Percentiles rank a stretch among this genome's conserved stretches.
These are phyloP conservation scores for Apostasia ramifera DNA, from an alignment of 106 monocot genomes.

Conservation along the genomic window DNA sequence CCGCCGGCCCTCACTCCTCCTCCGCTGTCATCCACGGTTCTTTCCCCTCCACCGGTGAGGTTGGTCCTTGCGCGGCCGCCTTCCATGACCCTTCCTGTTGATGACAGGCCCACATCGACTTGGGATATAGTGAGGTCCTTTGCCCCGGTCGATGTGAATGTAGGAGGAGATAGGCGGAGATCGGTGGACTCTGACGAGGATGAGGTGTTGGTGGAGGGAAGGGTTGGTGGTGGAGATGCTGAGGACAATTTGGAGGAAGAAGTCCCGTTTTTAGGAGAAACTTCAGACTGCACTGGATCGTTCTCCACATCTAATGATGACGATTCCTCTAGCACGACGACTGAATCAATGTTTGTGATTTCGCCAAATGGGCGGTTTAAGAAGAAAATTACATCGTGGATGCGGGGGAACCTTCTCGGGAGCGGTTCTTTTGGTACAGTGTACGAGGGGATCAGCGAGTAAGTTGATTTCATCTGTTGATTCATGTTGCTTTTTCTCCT, in stretches of 20 bases:
- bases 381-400: constrained; percentile 55
- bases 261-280: background rate
- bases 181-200: constrained; percentile 6
- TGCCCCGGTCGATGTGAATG: constrained; percentile 14
- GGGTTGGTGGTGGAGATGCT: background rate
- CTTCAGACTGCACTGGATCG: background rate
- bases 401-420: constrained; percentile 41
- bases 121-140: constrained; percentile 36
- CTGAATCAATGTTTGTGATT: constrained; percentile 35
- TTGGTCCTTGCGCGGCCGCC: constrained; percentile 22
- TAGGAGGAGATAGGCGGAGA: background rate
- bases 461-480: constrained; percentile 20
- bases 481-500: background rate
- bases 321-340: constrained; percentile 23
- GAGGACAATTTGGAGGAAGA: constrained; percentile 11
- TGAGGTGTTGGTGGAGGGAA: background rate
- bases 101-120: constrained; percentile 14
- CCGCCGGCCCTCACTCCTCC: constrained; percentile 26
- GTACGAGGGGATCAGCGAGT: constrained; percentile 73
- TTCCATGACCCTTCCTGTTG: constrained; percentile 10
- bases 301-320: background rate
- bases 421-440: constrained; percentile 88
- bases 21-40: background rate
- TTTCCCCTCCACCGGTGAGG: constrained; percentile 1
- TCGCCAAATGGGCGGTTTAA: constrained; percentile 42